Base-by-base conservation (phyloP, 2,329 filamentous ascomycete genomes). In the Dothistroma septosporum region DNA sequence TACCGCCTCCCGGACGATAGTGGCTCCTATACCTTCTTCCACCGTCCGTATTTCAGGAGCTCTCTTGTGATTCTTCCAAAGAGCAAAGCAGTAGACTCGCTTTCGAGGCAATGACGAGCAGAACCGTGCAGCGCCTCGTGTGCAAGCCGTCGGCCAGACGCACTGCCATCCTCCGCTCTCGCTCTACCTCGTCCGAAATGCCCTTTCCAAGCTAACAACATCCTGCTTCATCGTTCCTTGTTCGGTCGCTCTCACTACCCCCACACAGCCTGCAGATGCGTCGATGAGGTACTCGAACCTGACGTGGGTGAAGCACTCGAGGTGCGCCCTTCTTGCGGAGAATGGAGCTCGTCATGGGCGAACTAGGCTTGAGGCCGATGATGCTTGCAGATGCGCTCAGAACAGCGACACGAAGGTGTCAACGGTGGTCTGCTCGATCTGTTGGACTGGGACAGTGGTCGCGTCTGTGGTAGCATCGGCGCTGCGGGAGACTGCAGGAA, bases 401-500 rank as follows among this genome's bases (percentile, higher is more conserved):
- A 6, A n/a, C 47, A 14, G 53, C 21, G 35, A 21, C 22, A 22
- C 47, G 41, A 46, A 24, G 53, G 53, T 55, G 53, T 44, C 41
- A 37, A 55, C 53, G 53, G 53, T 55, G 53, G 53, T 55, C 53
- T 47, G 53, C 53, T 28, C 53, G 28, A 47, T 46, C 35, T 55
- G 53, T 47, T 55, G 35, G 53, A 37, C 53, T 61, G 56, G 62
- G 57, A 58, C 46, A 56, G 56, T 54, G 56, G 53, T 61, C 55
- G 58, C 58, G 59, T 63, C 59, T 57, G 57, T 58, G 59, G 59
- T 61, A 61, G 57, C 56, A 49, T 53, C 44, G 41, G 50, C 55
- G 31, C 50, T 60, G 54, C 46, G 33, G 47, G 54, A 50, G n/a
- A 49, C 44, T 50, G 56, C 60, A 49, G 65, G 63, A 53, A 71